These are phyloP conservation scores for Nannizziopsis arthrosporioides DNA, from an alignment of 2,329 filamentous ascomycete species.

Conservation along the genomic window DNA sequence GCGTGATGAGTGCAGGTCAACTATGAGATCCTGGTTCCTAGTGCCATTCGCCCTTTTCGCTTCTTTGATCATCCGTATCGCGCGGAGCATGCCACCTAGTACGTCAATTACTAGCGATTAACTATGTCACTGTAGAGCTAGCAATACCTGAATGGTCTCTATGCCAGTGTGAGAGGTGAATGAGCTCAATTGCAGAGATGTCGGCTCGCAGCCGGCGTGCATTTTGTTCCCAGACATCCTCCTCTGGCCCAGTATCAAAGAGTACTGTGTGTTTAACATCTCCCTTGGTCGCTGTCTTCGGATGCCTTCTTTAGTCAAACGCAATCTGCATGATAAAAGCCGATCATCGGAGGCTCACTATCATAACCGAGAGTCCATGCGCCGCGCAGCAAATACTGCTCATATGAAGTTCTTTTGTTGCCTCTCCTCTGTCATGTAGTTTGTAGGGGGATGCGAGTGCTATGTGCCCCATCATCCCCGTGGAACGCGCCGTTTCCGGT, in stretches of 20 bases:
- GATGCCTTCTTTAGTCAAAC: not conserved
- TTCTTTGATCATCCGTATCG: constrained; percentile 39
- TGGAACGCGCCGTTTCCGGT: constrained; percentile 34
- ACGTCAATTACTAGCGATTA: not conserved
- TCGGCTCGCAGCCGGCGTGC: constrained; percentile 34
- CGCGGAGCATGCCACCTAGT: constrained; percentile 39
- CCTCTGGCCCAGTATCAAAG: constrained; percentile 46
- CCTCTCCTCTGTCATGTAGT: constrained; percentile 31
- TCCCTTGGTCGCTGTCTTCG: constrained; percentile 38
- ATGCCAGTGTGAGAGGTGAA: constrained; percentile 46
- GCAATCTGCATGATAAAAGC: not conserved
- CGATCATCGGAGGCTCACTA: constrained; percentile 27
- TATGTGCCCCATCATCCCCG: constrained; percentile 35
- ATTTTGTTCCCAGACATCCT: constrained; percentile 42
- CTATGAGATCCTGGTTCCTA: constrained; percentile 24
- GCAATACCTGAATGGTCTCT: constrained; percentile 43
- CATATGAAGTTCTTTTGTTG: constrained; percentile 38
- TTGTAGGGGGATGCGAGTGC: constrained; percentile 28
- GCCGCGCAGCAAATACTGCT: constrained; percentile 43
- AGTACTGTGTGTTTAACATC: constrained; percentile 38
- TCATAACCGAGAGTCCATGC: constrained; percentile 43
- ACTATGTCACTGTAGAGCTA: not conserved
- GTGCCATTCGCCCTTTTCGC: constrained; percentile 19
- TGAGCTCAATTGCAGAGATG: constrained; percentile 35
- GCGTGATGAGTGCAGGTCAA: constrained; percentile 44